Conservation (phyloP, 2,329 filamentous ascomycete genomes). For the Penicillium griseofulvum region DNA sequence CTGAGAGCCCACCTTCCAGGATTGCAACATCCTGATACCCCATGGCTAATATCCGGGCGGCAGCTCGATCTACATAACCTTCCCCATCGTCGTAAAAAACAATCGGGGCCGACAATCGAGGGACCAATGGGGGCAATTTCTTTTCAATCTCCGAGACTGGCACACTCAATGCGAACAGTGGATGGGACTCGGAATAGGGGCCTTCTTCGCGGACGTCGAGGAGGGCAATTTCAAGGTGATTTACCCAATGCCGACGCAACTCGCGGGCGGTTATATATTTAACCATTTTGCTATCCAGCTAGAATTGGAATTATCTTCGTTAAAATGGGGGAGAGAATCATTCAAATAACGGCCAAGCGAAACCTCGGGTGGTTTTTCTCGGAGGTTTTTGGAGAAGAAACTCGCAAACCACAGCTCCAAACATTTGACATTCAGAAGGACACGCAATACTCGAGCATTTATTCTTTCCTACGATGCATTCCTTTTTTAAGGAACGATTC, state of each 20-base stretch:
- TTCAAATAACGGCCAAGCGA: neutral
- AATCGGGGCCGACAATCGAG: slow-evolving; percentile 25
- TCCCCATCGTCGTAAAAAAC: slow-evolving; percentile 33
- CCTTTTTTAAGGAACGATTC: too few species aligned
- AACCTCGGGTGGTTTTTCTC: neutral
- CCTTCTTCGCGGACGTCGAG: slow-evolving; percentile 35
- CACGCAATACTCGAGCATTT: neutral
- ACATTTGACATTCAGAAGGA: neutral
- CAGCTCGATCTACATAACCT: slow-evolving; percentile 25
- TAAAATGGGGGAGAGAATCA: too few species aligned
- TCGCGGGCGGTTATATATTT: slow-evolving; percentile 21
- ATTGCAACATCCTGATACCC: slow-evolving; percentile 28
- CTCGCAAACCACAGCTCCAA: neutral
- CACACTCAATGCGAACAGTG: slow-evolving; percentile 29
- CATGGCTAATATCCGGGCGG: slow-evolving; percentile 18
- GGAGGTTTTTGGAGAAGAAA: neutral
- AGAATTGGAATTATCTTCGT: too few species aligned
- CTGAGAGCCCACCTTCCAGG: slow-evolving; percentile 26
- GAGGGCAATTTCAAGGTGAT: slow-evolving; percentile 26
- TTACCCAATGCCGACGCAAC: slow-evolving; percentile 26
- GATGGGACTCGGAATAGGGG: slow-evolving; percentile 28
- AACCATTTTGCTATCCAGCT: slow-evolving; percentile 11
- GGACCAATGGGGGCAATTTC: slow-evolving; percentile 27
- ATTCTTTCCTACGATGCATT: neutral
- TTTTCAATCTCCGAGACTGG: slow-evolving; percentile 30